Conservation (phyloP, 1,284 basidiomycete genomes). For the Hypsizygus ulmarius region DNA sequence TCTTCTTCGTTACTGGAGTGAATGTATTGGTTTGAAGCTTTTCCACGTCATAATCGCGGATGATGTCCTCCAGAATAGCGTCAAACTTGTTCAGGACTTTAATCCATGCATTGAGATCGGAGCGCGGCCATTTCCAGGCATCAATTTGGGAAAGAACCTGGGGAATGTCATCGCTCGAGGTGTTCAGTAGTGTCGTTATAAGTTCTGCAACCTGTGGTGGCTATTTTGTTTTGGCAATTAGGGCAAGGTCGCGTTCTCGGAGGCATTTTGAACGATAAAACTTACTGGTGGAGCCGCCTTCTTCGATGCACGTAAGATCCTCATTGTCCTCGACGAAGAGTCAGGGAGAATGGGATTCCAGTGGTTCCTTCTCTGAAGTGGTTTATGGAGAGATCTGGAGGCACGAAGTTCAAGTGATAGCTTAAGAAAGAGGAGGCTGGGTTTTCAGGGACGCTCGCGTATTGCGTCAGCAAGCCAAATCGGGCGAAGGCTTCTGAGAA, state of each 20-base stretch:
- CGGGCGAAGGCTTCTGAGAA: no score
- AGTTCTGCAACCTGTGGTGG: constrained; percentile 75
- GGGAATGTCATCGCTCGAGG: constrained; percentile 63
- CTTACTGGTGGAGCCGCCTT: constrained; percentile 68
- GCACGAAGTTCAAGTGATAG: constrained; percentile 4
- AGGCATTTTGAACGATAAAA: constrained; percentile 18
- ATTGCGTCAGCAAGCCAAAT: constrained; percentile 26
- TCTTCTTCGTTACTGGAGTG: constrained; percentile 72
- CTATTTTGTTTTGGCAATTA: constrained; percentile 36
- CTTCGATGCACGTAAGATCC: constrained; percentile 78
- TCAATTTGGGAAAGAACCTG: constrained; percentile 65
- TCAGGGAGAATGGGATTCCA: constrained; percentile 29
- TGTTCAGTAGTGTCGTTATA: constrained; percentile 64
- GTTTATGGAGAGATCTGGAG: constrained; percentile 10
- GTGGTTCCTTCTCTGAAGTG: constrained; percentile 7
- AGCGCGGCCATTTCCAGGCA: constrained; percentile 93
- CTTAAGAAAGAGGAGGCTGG: constrained; percentile 10
- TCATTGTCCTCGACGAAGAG: constrained; percentile 63
- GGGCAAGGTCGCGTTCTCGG: constrained; percentile 20
- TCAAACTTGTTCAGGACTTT: constrained; percentile 96
- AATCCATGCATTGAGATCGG: constrained; percentile 97
- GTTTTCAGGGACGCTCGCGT: constrained; percentile 16
- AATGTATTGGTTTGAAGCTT: constrained; percentile 83
- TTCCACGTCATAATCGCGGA: constrained; percentile 82
- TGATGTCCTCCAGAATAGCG: constrained; percentile 77